These are phyloP conservation scores for Aspergillus sclerotioniger DNA, from an alignment of 495 filamentous ascomycete genomes.

Conservation along the genomic window DNA sequence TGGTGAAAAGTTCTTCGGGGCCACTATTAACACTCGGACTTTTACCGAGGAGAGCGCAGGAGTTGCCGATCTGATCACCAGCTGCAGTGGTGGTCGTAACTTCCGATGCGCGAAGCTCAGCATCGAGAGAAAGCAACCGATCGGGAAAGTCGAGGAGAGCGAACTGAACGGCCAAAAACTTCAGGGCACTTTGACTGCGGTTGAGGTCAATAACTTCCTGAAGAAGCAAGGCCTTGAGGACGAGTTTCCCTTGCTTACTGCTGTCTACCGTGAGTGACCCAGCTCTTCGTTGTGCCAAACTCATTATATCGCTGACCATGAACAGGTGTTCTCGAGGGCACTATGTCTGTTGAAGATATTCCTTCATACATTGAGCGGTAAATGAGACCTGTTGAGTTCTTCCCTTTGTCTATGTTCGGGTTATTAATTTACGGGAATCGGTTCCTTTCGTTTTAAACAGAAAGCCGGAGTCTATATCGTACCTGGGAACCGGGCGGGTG, in stretches of 20 bases:
- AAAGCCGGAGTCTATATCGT: conserved; percentile 16
- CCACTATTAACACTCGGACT: conserved; percentile 72
- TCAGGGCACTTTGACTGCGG: conserved; percentile 88
- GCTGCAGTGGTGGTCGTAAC: conserved; percentile 87
- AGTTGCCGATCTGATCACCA: conserved; percentile 94
- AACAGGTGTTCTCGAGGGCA: conserved; percentile 42
- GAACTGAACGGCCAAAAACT: conserved; percentile 97
- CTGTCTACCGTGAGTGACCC: conserved; percentile 59
- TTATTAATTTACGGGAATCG: conserved; percentile 33
- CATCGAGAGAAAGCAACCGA: conserved; percentile 70
- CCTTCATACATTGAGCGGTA: conserved; percentile 47
- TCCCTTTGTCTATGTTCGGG: conserved; percentile 22
- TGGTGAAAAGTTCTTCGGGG: conserved; percentile 84
- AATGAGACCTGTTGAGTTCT: conserved; percentile 22
- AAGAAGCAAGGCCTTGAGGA: conserved; percentile 70
- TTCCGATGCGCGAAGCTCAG: conserved; percentile 90
- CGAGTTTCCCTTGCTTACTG: conserved; percentile 89
- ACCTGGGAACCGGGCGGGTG: conserved; percentile 10
- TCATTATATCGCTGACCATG: conserved; percentile 16
- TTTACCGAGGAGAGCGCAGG: conserved; percentile 97
- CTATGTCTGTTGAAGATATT: conserved; percentile 42
- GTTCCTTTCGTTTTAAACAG: conserved; percentile 22
- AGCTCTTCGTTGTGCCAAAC: neutral
- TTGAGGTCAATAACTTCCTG: conserved; percentile 86
- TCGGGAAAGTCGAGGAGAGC: conserved; percentile 81